phyloP scores from a whole-genome alignment of 805 yeast genomes.

The Suhomyces vadensis region DNA sequence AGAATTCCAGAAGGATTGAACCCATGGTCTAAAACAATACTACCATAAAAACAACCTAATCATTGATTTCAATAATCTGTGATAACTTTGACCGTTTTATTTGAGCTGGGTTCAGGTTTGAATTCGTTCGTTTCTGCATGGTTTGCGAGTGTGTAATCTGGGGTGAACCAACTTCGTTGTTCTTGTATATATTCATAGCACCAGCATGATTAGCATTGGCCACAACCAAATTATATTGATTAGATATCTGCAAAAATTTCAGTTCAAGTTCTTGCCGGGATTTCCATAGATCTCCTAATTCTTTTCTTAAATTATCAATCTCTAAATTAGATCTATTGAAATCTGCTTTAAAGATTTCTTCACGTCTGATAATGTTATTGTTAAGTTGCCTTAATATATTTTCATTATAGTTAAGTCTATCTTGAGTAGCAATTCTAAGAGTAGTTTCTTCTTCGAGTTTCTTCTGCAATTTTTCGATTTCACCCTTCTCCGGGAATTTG shows the following conservation, averaged over 20 bases:
- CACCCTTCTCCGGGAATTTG: not conserved
- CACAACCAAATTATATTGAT: not conserved
- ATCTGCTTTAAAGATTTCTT: not conserved
- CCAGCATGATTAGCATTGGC: not conserved
- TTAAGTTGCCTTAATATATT: not conserved
- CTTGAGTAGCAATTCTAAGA: not conserved
- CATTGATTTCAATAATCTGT: not conserved
- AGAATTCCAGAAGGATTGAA: conserved; percentile 41
- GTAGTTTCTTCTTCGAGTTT: not conserved
- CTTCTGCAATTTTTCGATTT: not conserved
- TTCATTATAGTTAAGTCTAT: not conserved
- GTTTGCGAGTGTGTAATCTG: not conserved
- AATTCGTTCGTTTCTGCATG: not conserved
- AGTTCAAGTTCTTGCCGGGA: not conserved
- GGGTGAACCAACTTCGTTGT: not conserved
- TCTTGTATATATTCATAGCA: not conserved
- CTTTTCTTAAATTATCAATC: not conserved
- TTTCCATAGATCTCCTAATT: not conserved
- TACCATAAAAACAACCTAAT: too few species aligned
- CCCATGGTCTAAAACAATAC: too few species aligned
- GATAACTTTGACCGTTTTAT: not conserved
- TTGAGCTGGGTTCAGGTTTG: not conserved
- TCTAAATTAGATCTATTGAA: not conserved
- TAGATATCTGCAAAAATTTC: not conserved
- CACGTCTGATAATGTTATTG: not conserved